phyloP scores from a whole-genome alignment of 805 yeast species.

The Starmerella vitae region DNA sequence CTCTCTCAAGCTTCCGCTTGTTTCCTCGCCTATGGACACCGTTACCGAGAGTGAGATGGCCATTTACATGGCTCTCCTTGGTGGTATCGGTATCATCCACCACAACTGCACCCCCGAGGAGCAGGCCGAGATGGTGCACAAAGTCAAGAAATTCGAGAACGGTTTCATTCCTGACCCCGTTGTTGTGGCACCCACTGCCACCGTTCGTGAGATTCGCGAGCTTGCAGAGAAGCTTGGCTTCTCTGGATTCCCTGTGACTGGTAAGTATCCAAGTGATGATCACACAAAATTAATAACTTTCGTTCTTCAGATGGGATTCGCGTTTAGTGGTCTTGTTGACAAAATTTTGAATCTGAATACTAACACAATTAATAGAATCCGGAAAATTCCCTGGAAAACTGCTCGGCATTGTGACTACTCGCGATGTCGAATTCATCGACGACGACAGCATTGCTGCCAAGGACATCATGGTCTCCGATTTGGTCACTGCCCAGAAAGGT shows the following conservation, averaged over 20 bases:
- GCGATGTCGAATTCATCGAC: constrained; percentile 93
- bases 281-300: constrained; percentile 61
- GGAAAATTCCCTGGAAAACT: constrained; percentile 83
- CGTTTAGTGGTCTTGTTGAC: constrained; percentile 67
- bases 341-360: constrained; percentile 31
- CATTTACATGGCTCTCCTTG: constrained; percentile 92
- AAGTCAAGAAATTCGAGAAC: constrained; percentile 93
- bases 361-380: constrained; percentile 38
- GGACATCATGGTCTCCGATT: constrained; percentile 79
- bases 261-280: constrained; percentile 49
- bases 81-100: constrained; percentile 97
- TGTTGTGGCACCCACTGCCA: constrained; percentile 59
- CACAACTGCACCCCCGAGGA: constrained; percentile 94
- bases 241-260: constrained; percentile 98
- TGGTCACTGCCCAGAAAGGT: constrained; percentile 73
- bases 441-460: constrained; percentile 47
- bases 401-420: constrained; percentile 88
- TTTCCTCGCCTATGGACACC: constrained; percentile 98
- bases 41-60: constrained; percentile 98
- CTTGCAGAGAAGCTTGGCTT: constrained; percentile 69
- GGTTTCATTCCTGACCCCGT: constrained; percentile 94
- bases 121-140: constrained; percentile 96
- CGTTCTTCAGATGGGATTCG: constrained; percentile 95
- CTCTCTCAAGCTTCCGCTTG: constrained; percentile 83
- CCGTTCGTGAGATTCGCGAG: constrained; percentile 67